phyloP scores from a whole-genome alignment of 2,329 filamentous ascomycete species.

The Penicillium sp. region DNA sequence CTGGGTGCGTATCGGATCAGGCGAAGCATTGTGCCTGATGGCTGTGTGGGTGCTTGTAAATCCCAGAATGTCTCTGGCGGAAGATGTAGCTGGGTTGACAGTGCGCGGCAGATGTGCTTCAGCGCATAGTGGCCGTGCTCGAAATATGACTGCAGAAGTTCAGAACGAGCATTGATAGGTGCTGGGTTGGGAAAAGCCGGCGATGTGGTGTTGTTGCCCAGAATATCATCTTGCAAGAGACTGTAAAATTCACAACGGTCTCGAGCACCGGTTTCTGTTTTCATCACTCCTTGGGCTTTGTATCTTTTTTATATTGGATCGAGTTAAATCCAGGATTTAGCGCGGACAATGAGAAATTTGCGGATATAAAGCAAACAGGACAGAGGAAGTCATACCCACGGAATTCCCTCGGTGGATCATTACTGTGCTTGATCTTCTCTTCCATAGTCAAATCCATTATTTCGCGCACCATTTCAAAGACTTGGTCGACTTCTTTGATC shows the following conservation, averaged over 20 bases:
- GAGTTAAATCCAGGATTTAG: no score
- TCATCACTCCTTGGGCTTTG: slow-evolving; percentile 15
- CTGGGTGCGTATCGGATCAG: slow-evolving; percentile 15
- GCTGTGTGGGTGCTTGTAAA: not conserved
- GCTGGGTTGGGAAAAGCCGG: slow-evolving; percentile 12
- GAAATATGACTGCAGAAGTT: slow-evolving; percentile 15
- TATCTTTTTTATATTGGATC: no score
- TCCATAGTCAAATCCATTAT: slow-evolving; percentile 29
- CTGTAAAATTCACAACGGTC: slow-evolving; percentile 29
- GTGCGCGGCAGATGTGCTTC: slow-evolving; percentile 21
- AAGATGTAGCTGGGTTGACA: slow-evolving; percentile 21
- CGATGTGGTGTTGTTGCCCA: slow-evolving; percentile 20
- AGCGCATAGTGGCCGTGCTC: slow-evolving; percentile 24
- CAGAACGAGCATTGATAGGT: slow-evolving; percentile 17
- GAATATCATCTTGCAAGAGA: slow-evolving; percentile 28
- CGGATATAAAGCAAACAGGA: no score
- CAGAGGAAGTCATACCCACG: slow-evolving; percentile 1
- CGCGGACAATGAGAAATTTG: no score
- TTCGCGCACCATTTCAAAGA: slow-evolving; percentile 1
- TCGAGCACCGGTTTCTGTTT: slow-evolving; percentile 21
- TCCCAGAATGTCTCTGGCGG: slow-evolving; percentile 21
- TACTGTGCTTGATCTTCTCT: slow-evolving; percentile 39
- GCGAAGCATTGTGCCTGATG: slow-evolving; percentile 7
- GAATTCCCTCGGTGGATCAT: slow-evolving; percentile 7
- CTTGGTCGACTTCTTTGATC: not conserved